Base-by-base conservation (phyloP, 1,284 basidiomycete species). In the Wallemia hederae region DNA sequence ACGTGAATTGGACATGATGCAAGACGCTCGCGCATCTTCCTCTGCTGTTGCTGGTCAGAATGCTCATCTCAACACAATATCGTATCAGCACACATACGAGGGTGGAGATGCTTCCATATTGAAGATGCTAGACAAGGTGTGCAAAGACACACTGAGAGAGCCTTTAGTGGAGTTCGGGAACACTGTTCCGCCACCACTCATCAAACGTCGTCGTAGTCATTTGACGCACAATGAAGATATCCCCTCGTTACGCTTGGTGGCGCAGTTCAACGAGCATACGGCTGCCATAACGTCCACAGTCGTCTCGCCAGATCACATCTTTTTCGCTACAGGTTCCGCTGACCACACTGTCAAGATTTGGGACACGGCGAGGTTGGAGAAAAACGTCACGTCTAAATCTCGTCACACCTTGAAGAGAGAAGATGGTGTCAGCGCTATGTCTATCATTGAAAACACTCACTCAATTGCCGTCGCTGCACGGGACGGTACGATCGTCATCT, bases 251-350 rank as follows among this genome's bases (percentile, higher is more conserved):
- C 82, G 0, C 83, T 85, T 15, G 71, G 82, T 94, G 59, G 82
- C 84, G 0, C 83, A 92, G 69, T 76, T 92, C n/a, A 78, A 78
- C 24, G 86, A 87, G 9, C 90, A 96, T 67, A 78, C 80, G 0
- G 83, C 82, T 19, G 75, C 79, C 0, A 75, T 98, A 62, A 88
- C 83, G 0, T 78, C 80, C 1, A 74, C 98, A 19, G 82, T 83
- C 0, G 85, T 92, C 11, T 83, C 92, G 1, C 88, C 90, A 0
- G 94, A 98, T 68, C 88, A 94, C 64, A 73, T 82, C 64, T 99
- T 96, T 74, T 97, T 98, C 66, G 82, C 88, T 0, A 85, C 90
- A 0, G 78, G 81, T 0, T 91, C 88, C 1, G 80, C 85, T 64
- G 89, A 94, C 67, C 81, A 81, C 64, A 82, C 80, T 0, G 77